Base-by-base conservation (phyloP, 306 rosid genomes). In the Sechiopsis laciniata region DNA sequence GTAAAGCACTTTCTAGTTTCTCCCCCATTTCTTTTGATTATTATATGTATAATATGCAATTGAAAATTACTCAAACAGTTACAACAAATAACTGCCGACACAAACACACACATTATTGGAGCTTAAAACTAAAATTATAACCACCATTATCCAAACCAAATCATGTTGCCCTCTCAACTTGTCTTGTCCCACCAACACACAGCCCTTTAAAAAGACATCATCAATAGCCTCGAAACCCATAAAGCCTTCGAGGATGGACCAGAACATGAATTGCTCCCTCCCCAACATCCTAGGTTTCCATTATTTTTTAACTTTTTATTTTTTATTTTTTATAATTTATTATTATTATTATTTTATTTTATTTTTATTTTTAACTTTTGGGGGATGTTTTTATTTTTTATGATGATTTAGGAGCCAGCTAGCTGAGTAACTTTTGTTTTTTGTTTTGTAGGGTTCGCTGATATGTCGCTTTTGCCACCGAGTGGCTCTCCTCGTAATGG, bases 1-100 rank as follows among this genome's bases (percentile, higher is more conserved):
- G 92, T 85, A 78, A 89, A 91, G 96, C 62, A 87, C 9, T 71
- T 45, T 26, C 10, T 10, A 87, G 8, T 71, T 45, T 26, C 10
- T 10, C 10, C 8, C 0, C 17, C 22, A 62, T 62, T 21, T 56
- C 21, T 62, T 62, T 3, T 37, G 42, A 37, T 37, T 8, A 7
- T 35, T 37, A n/a, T n/a, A n/a, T 8, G 35, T 17, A 4, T 0
- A 21, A 8, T 20, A 5, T 52, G 2, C 7, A 60, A 60, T 60
- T 10, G 5, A 6, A 32, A 61, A 29, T 32, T 48, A 24, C 16
- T 29, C 21, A 15, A 15, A 37, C 42, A 37, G 42, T 37, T 37
- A 6, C 15, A 24, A 6, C 46, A 48, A 64, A 15, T 51, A 51
- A 77, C 69, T 52, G 76, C 71, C 26, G 56, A 55, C 74, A 72